Percentiles rank a stretch among this genome's conserved stretches.
Conservation (phyloP, 495 filamentous ascomycete species). For the Podospora bellae-mahoneyi region DNA sequence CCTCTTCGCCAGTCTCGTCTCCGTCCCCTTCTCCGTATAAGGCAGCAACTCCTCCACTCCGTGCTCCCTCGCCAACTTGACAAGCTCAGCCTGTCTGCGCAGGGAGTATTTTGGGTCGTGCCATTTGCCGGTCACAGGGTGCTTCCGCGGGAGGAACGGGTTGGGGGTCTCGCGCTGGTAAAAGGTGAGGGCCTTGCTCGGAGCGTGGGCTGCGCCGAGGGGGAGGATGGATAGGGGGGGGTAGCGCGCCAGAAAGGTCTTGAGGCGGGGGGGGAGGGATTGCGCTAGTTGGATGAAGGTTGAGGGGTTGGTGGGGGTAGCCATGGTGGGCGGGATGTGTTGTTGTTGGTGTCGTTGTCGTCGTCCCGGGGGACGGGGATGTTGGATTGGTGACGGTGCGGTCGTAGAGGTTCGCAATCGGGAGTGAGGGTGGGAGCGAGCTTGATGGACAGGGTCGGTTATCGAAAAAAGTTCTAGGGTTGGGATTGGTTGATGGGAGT, state of each 20-base stretch:
- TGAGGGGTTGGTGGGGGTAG: slow-evolving; percentile 22
- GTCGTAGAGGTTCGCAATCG: background rate
- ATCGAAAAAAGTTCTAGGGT: slow-evolving; percentile 1
- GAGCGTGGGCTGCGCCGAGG: slow-evolving; percentile 38
- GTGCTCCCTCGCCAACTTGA: slow-evolving; percentile 76
- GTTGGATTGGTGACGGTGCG: background rate
- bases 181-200: slow-evolving; percentile 41
- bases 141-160: slow-evolving; percentile 71
- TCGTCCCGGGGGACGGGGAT: slow-evolving; percentile 23
- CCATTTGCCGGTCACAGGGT: slow-evolving; percentile 72
- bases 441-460: background rate
- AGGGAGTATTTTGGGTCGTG: slow-evolving; percentile 75
- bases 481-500: background rate
- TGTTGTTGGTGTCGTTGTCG: slow-evolving; percentile 38
- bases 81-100: slow-evolving; percentile 84
- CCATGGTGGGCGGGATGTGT: slow-evolving; percentile 21
- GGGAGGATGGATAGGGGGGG: slow-evolving; percentile 62
- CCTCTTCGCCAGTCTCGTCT: slow-evolving; percentile 59
- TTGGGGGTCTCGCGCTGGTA: slow-evolving; percentile 54
- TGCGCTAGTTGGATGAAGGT: slow-evolving; percentile 59
- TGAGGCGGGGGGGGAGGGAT: slow-evolving; percentile 68
- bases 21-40: slow-evolving; percentile 69
- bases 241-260: slow-evolving; percentile 83
- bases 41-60: slow-evolving; percentile 84
- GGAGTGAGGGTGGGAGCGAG: background rate